Base-by-base conservation (phyloP, 192 early-diverging fungal species). In the Coemansia sp. region DNA sequence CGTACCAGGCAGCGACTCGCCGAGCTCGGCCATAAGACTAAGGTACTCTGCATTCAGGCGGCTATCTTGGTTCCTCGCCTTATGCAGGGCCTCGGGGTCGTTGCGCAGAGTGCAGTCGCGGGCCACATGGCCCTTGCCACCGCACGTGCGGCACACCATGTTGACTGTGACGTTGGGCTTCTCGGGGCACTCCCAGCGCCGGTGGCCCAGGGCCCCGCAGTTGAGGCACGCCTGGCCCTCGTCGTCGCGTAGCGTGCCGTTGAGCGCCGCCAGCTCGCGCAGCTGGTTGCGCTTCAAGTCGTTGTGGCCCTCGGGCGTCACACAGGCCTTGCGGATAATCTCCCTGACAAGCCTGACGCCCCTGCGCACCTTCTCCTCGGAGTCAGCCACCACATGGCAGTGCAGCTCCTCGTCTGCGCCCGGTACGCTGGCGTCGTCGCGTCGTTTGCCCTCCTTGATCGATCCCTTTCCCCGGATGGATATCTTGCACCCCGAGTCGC, bases 401-500 rank as follows among this genome's bases (percentile, higher is more conserved):
- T 98, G 96, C 55, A 97, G 66, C 43, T 92, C 90, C 55, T 91
- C 89, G 55, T 93, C 89, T 44, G 84, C 85, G 14, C 81, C 78
- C 7, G 73, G 73, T 14, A 78, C 71, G 52, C 82, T 74, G 13
- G 82, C 84, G 80, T 85, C 93, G 64, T 79, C 73, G 53, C 84
- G 76, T 5, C 80, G 61, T 52, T 89, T 88, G 13, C 96, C 96
- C 63, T 98, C 96, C 75, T 98, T 98, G 51, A 97, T 91, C 9
- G 93, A 95, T 12, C 96, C 96, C 40, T 86, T 83, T 37, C 96
- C 96, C 50, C 96, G 89, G 69, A 98, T 98, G 66, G 90, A 92
- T 58, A 98, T 95, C 65, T 97, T 97, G 39, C 90, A 88, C 0
- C 95, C 94, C 11, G 93, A 93, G 13, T 95, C 94, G 1, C 87